A percentile compares a stretch with the other conserved stretches of the same genome.
Conservation (phyloP, 805 yeast genomes). For the Candida montana region DNA sequence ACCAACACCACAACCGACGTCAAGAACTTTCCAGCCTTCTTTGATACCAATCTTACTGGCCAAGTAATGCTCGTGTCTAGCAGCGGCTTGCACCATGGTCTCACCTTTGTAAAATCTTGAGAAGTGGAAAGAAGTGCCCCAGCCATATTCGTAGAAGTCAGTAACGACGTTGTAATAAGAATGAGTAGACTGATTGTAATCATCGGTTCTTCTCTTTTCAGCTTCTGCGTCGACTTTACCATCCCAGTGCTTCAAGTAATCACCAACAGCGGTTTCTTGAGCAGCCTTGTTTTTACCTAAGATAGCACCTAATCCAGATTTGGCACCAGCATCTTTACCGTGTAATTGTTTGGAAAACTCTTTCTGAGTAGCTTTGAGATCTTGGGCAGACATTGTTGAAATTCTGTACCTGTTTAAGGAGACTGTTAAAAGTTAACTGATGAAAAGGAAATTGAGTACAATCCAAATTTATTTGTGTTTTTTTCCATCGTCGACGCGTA, state of each 20-base stretch:
- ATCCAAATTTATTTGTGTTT: neutral
- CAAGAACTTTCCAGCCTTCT: constrained; percentile 82
- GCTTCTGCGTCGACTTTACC: constrained; percentile 74
- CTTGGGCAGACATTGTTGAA: constrained; percentile 15
- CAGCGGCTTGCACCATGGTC: constrained; percentile 88
- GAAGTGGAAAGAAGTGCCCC: constrained; percentile 99
- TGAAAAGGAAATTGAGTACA: neutral
- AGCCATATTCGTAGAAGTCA: constrained; percentile 97
- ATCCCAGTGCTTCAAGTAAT: constrained; percentile 97
- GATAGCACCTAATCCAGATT: constrained; percentile 72
- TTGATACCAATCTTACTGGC: constrained; percentile 80
- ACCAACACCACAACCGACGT: constrained; percentile 99
- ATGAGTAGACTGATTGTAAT: constrained; percentile 86
- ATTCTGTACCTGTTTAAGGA: neutral
- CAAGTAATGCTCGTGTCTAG: constrained; percentile 94
- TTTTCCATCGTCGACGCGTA: neutral
- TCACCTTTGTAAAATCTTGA: constrained; percentile 92
- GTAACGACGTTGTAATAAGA: constrained; percentile 96
- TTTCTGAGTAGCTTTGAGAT: constrained; percentile 34
- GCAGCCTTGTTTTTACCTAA: constrained; percentile 73
- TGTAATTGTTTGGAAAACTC: constrained; percentile 82
- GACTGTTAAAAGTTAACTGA: neutral
- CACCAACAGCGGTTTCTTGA: constrained; percentile 76
- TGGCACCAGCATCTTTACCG: constrained; percentile 62
- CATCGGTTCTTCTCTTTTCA: constrained; percentile 67